phyloP scores from a whole-genome alignment of 805 yeast species.

The Saccharomycopsis microspora region DNA sequence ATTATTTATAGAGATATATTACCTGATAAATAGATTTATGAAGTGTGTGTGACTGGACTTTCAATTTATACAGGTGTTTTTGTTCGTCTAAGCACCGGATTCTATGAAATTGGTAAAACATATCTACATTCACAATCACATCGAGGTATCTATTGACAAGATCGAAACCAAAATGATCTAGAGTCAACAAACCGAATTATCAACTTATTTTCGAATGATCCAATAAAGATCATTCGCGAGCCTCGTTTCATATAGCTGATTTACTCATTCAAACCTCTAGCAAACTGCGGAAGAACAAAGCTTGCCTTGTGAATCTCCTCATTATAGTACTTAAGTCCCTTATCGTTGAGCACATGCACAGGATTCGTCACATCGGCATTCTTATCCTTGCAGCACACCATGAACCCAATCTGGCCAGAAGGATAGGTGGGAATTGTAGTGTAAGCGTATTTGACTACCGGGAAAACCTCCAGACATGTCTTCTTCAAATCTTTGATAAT shows the following conservation, averaged over 20 bases:
- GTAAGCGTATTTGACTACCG: slow-evolving; percentile 83
- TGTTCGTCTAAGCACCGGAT: no score
- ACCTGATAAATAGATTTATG: no score
- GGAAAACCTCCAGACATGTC: slow-evolving; percentile 78
- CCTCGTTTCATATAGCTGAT: not conserved
- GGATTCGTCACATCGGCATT: slow-evolving; percentile 58
- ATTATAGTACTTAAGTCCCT: slow-evolving; percentile 73
- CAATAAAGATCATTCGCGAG: no score
- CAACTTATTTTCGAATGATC: no score
- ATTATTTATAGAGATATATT: no score
- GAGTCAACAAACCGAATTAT: no score
- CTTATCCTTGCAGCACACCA: slow-evolving; percentile 82
- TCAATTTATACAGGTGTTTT: no score
- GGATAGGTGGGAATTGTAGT: slow-evolving; percentile 95
- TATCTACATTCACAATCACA: no score
- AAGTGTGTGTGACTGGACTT: no score
- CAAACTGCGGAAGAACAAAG: slow-evolving; percentile 89
- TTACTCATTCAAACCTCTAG: slow-evolving; percentile 29
- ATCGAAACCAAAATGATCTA: no score
- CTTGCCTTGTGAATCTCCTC: slow-evolving; percentile 77
- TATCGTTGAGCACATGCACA: slow-evolving; percentile 43
- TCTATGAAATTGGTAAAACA: no score
- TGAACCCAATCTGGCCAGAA: slow-evolving; percentile 95
- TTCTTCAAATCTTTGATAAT: slow-evolving; percentile 73
- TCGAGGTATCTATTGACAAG: no score